phyloP scores from a whole-genome alignment of 129 eudicot species.

The Mikania micrantha region DNA sequence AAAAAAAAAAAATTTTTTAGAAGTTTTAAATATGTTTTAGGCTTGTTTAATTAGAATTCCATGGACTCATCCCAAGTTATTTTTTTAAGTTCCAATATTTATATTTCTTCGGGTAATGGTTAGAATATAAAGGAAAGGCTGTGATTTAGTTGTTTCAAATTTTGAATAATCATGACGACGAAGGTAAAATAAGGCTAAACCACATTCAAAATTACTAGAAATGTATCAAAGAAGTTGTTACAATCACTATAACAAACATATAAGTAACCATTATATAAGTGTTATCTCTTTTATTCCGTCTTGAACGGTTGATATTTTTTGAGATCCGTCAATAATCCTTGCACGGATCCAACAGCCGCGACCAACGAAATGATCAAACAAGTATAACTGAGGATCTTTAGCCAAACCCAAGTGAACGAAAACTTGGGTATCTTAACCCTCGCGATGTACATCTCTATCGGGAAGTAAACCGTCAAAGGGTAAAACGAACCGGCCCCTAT shows the following conservation, averaged over 20 bases:
- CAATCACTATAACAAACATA: too few relatives aligned
- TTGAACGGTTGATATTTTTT: constrained; percentile 57
- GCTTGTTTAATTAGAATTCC: too few relatives aligned
- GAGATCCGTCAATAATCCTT: constrained; percentile 54
- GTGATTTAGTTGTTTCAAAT: too few relatives aligned
- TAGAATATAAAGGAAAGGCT: too few relatives aligned
- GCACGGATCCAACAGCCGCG: constrained; percentile 82
- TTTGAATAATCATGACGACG: background rate
- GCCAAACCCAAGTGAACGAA: constrained; percentile 67
- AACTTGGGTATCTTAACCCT: constrained; percentile 61
- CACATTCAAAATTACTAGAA: background rate
- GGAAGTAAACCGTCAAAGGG: constrained; percentile 86
- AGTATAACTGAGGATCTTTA: constrained; percentile 54
- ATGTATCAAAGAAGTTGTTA: constrained; percentile 8
- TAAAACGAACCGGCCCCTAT: constrained; percentile 85
- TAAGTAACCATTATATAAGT: too few relatives aligned
- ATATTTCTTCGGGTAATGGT: too few relatives aligned
- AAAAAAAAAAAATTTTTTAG: too few relatives aligned
- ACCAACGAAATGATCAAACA: constrained; percentile 67
- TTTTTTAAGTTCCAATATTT: too few relatives aligned
- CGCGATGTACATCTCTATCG: constrained; percentile 79
- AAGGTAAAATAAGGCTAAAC: background rate
- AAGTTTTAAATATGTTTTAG: too few relatives aligned
- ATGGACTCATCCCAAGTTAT: too few relatives aligned
- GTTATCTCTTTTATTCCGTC: constrained; percentile 26